Percentiles rank a stretch among this genome's conserved stretches.
These are phyloP conservation scores for Wickerhamiella kurtzmanii DNA, from an alignment of 805 yeast genomes.

Conservation along the genomic window DNA sequence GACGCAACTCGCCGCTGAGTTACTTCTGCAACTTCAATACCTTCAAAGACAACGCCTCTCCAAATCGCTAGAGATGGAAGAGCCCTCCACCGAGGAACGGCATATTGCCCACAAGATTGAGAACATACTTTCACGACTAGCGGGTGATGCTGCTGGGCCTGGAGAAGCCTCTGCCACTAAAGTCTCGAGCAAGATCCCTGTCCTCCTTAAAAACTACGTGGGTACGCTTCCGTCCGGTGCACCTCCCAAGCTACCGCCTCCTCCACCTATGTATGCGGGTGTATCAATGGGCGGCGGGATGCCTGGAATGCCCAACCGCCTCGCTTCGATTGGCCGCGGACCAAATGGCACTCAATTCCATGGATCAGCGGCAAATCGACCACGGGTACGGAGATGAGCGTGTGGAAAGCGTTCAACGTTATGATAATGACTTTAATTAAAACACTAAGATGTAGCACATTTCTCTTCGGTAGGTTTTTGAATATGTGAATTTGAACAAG, in stretches of 20 bases:
- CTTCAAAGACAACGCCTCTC: slow-evolving; percentile 36
- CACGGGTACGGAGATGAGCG: neutral
- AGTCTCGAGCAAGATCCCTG: slow-evolving; percentile 39
- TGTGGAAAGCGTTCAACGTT: no score
- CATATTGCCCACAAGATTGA: slow-evolving; percentile 25
- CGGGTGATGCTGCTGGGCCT: slow-evolving; percentile 22
- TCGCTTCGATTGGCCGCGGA: neutral
- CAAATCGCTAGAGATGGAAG: slow-evolving; percentile 16
- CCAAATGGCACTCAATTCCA: neutral
- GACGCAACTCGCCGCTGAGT: slow-evolving; percentile 29
- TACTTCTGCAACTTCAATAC: slow-evolving; percentile 37
- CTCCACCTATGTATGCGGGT: neutral
- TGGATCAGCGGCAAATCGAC: neutral
- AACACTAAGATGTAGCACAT: neutral
- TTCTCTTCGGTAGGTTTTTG: neutral
- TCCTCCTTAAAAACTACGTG: slow-evolving; percentile 54
- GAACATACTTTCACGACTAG: slow-evolving; percentile 32
- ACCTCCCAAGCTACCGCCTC: neutral
- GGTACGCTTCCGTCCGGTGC: slow-evolving; percentile 53
- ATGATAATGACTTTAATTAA: neutral
- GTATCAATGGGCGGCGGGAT: neutral
- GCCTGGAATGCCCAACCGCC: neutral
- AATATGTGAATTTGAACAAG: no score
- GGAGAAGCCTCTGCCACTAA: slow-evolving; percentile 12
- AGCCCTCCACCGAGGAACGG: slow-evolving; percentile 23